Evolutionary conservation across 2,329 filamentous ascomycete genomes (phyloP), one percentile per base, ranked within the genome.

Genomic region (Fusarium sp.): DNA sequence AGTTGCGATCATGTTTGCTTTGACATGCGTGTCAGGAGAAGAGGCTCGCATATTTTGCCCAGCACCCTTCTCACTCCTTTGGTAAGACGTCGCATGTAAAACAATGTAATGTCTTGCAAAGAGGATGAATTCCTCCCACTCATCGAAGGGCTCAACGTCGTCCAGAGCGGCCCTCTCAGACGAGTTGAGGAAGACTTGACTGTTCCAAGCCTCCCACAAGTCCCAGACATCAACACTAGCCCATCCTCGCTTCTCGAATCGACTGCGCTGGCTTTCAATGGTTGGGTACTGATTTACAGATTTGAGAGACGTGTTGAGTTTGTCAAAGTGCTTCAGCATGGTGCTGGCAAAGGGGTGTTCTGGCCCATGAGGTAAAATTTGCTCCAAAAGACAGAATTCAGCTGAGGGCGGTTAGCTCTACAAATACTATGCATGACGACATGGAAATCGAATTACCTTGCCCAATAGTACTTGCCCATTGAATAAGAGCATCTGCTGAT

Each of bases 81-180:
- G 48, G 8, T 67, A 54, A 11, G 75, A 75, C 11, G 56, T 69
- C 13, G 93, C 93, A 53, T 89, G 84, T 11, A 97, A 84, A 45
- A 98, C 81, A 72, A 94, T 92, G 79, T 97, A 97, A 79, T 98
- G 94, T 34, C 90, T 90, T 4, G 88, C 89, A 78, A 97, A 97
- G 1, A 97, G 83, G 4, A 92, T 90, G 76, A 98, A 94, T 75
- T 98, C 95, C 79, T 98, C 95, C 94, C 94, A 97, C 80, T 98
- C 94, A 78, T 98, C 95, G 76, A 98, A 98, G 1, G 91, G 89
- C 76, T 98, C 95, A 18, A 94, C 80, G 1, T 82, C 76, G 72
- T 97, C 91, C 16, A 98, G 81, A 13, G 81, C 81, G 38, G 78
- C 82, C 68, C 93, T 87, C 66, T 93, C 86, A 2, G 84, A 80